These are phyloP conservation scores for Ustilago hordei DNA, from an alignment of 1,284 basidiomycete genomes.

Conservation along the genomic window DNA sequence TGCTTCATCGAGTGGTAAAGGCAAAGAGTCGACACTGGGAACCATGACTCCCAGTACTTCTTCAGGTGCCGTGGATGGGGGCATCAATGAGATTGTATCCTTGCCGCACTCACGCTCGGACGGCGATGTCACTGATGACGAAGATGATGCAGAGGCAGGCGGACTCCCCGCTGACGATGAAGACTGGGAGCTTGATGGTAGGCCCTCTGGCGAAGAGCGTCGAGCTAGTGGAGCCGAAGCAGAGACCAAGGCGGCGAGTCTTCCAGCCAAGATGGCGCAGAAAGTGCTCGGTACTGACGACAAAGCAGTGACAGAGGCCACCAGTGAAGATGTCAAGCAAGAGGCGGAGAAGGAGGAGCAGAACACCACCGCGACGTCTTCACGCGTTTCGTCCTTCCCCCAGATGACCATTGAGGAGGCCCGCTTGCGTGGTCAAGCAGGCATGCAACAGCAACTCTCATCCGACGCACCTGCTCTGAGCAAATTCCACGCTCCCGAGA, in stretches of 20 bases:
- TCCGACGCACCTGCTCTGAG: constrained; percentile 49
- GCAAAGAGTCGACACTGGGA: constrained; percentile 14
- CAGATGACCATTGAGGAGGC: constrained; percentile 62
- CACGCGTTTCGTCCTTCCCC: constrained; percentile 33
- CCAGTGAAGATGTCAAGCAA: constrained; percentile 22
- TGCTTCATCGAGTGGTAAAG: constrained; percentile 14
- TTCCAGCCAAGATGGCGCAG: constrained; percentile 27
- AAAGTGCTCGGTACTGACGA: constrained; percentile 46
- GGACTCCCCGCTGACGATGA: constrained; percentile 38
- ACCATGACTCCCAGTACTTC: constrained; percentile 31
- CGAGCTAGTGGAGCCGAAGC: constrained; percentile 17
- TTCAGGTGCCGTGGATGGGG: constrained; percentile 31
- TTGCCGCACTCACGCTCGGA: constrained; percentile 38
- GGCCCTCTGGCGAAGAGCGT: constrained; percentile 32
- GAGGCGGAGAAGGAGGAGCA: constrained; percentile 20
- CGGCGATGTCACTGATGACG: constrained; percentile 41
- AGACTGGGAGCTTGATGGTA: constrained; percentile 51
- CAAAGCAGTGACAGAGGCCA: constrained; percentile 35
- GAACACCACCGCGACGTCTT: constrained; percentile 2
- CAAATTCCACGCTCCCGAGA: constrained; percentile 58
- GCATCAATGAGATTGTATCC: constrained; percentile 45
- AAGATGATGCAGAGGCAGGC: constrained; percentile 27
- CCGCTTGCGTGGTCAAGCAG: constrained; percentile 51
- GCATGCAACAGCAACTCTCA: constrained; percentile 57
- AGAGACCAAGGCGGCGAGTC: constrained; percentile 22